These are phyloP conservation scores for Silybum marianum DNA, from an alignment of 129 eudicot genomes.

Conservation along the genomic window DNA sequence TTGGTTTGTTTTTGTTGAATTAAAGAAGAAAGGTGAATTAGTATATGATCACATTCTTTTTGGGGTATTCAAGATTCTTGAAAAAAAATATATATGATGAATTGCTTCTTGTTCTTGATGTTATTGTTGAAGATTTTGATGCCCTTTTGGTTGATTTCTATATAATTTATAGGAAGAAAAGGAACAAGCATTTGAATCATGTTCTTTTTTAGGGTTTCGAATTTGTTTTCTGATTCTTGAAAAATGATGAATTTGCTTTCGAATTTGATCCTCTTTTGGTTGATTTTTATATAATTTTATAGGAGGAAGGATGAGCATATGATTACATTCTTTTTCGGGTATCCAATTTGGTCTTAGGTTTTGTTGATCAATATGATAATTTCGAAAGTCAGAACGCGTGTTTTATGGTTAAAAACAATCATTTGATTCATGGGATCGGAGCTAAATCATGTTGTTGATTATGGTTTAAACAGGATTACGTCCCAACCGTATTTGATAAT, in stretches of 20 bases:
- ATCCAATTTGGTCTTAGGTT: neutral
- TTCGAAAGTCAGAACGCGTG: neutral
- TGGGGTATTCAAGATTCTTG: neutral
- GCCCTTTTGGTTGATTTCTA: neutral
- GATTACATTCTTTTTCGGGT: neutral
- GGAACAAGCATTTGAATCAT: neutral
- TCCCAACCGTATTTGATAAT: slow-evolving; percentile 98
- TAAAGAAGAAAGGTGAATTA: too few relatives aligned
- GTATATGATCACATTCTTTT: neutral
- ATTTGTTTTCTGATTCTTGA: neutral
- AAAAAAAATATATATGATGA: neutral
- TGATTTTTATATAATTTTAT: neutral
- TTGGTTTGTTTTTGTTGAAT: neutral
- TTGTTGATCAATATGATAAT: neutral
- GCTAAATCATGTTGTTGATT: slow-evolving; percentile 13
- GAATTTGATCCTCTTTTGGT: too few relatives aligned
- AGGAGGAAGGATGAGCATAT: neutral
- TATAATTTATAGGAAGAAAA: neutral
- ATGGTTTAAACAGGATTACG: slow-evolving; percentile 75
- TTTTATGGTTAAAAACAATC: neutral
- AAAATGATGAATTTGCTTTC: neutral
- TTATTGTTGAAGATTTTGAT: neutral
- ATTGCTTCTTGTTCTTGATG: neutral
- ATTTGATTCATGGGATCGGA: neutral
- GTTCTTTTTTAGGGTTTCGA: neutral